A percentile compares a stretch with the other conserved stretches of the same genome.
These are phyloP conservation scores for Cryptococcus wingfieldii DNA, from an alignment of 1,284 basidiomycete species.

Conservation along the genomic window DNA sequence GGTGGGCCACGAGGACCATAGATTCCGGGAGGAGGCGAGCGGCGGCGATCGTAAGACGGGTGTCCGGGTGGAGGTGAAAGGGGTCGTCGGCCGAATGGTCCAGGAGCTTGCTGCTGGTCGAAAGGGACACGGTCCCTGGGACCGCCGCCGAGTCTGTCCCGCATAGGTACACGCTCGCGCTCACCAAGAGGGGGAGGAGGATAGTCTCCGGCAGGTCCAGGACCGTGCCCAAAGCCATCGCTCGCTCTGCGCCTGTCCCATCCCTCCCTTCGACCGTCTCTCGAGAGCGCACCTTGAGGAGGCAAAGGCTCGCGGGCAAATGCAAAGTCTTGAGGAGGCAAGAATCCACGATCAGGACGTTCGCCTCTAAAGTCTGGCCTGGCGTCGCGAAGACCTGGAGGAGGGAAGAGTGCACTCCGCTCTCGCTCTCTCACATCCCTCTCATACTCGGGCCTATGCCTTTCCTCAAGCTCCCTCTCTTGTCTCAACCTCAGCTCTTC, in stretches of 20 bases:
- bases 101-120: background rate
- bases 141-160: background rate
- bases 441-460: background rate
- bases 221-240: background rate
- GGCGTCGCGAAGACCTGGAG: too few relatives aligned
- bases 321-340: background rate
- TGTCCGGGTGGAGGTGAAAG: background rate
- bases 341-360: background rate
- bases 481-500: slow-evolving; percentile 2
- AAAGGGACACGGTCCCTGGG: background rate
- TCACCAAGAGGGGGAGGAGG: background rate
- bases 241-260: background rate
- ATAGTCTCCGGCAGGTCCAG: background rate
- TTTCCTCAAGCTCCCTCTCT: background rate
- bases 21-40: background rate
- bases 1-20: background rate
- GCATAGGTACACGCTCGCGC: background rate
- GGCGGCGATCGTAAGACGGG: background rate
- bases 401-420: background rate
- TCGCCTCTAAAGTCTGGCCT: too few relatives aligned
- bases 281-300: background rate
- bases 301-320: background rate
- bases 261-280: background rate
- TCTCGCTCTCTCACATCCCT: background rate
- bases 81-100: background rate